A percentile compares a stretch with the other conserved stretches of the same genome.
phyloP scores from a whole-genome alignment of 2,329 filamentous ascomycete genomes.

The Nemania sp. region DNA sequence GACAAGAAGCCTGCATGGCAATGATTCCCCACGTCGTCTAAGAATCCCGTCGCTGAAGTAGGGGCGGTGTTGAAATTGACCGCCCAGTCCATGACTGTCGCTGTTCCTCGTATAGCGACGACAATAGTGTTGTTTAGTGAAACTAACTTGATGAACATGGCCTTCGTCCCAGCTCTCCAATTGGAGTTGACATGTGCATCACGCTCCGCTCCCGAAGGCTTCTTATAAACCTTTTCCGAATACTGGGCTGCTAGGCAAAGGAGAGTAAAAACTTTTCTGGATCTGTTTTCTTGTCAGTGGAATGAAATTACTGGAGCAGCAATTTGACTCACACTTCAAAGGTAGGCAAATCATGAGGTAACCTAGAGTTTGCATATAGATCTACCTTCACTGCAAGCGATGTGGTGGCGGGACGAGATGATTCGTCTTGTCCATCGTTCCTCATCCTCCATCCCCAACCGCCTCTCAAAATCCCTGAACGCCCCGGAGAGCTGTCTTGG shows the following conservation, averaged over 20 bases:
- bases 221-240: constrained; percentile 73
- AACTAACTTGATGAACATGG: constrained; percentile 82
- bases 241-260: constrained; percentile 79
- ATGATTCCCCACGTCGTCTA: constrained; percentile 76
- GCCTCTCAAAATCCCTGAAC: constrained; percentile 22
- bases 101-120: constrained; percentile 80
- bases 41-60: constrained; percentile 66
- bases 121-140: constrained; percentile 79
- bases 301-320: neutral
- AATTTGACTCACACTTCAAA: constrained; percentile 62
- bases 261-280: constrained; percentile 72
- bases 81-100: constrained; percentile 83
- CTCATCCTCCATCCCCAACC: constrained; percentile 36
- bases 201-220: constrained; percentile 63
- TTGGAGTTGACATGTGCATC: constrained; percentile 72
- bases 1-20: constrained; percentile 81
- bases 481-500: constrained; percentile 55
- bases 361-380: constrained; percentile 74
- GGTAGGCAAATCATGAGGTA: constrained; percentile 68
- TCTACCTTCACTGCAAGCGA: constrained; percentile 67
- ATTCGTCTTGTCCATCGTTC: constrained; percentile 42
- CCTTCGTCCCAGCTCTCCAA: constrained; percentile 75
- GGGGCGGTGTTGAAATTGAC: constrained; percentile 77
- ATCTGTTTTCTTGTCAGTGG: constrained; percentile 50
- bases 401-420: constrained; percentile 40